A percentile compares a stretch with the other conserved stretches of the same genome.
Conservation (phyloP, 495 filamentous ascomycete genomes). For the Penicillium bialowiezense region DNA sequence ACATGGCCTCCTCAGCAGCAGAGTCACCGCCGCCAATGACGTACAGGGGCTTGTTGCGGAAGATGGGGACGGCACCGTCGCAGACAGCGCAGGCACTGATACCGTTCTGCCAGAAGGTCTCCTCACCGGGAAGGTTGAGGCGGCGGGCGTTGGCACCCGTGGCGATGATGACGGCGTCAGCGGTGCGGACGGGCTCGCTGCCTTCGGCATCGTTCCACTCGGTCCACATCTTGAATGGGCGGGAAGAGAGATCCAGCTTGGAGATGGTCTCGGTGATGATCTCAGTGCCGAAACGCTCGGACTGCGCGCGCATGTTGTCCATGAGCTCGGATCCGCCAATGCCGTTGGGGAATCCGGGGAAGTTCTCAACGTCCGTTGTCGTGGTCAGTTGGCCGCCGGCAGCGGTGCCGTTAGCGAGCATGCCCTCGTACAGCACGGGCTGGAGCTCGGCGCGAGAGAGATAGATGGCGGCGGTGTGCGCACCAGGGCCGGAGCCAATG, state of each 20-base stretch:
- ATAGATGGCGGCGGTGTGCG: conserved; percentile 96
- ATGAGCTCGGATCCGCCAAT: conserved; percentile 85
- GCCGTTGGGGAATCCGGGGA: conserved; percentile 85
- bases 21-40: conserved; percentile 98
- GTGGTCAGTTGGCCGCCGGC: conserved; percentile 96
- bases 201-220: conserved; percentile 74
- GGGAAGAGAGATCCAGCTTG: conserved; percentile 77
- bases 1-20: conserved; percentile 95
- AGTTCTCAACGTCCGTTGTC: conserved; percentile 98
- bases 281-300: conserved; percentile 83
- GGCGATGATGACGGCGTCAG: conserved; percentile 88
- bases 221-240: conserved; percentile 89
- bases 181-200: conserved; percentile 67
- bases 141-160: conserved; percentile 90
- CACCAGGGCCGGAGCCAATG: conserved; percentile 92
- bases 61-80: conserved; percentile 96
- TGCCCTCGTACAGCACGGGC: conserved; percentile 94
- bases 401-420: conserved; percentile 94
- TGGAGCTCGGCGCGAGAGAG: conserved; percentile 85
- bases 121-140: conserved; percentile 81
- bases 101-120: conserved; percentile 93
- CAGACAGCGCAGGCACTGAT: conserved; percentile 97
- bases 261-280: conserved; percentile 91
- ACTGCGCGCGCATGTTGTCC: conserved; percentile 93
- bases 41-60: conserved; percentile 89